A percentile compares a stretch with the other conserved stretches of the same genome.
phyloP scores from a whole-genome alignment of 768 basidiomycete species.

The Phaeolepiota aurea region DNA sequence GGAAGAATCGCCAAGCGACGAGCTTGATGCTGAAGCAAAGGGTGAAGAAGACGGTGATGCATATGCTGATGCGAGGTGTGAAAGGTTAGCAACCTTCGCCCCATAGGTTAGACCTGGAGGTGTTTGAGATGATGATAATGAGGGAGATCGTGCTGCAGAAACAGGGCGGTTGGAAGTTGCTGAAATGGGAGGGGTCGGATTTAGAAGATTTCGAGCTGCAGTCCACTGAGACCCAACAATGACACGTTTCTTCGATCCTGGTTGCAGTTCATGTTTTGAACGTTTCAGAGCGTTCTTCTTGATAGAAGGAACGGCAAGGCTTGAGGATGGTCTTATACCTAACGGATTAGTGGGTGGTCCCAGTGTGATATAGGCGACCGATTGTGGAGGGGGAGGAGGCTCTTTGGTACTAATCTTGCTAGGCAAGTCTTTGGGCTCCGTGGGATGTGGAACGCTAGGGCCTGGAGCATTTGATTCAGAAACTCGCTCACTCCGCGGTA shows the following conservation, averaged over 20 bases:
- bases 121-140: conserved; percentile 8
- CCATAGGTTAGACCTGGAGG: conserved; percentile 9
- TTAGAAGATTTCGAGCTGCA: not conserved
- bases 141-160: not conserved
- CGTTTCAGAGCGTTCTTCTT: not conserved
- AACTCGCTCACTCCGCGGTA: no score
- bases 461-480: no score
- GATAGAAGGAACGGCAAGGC: conserved; percentile 1
- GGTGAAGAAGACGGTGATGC: conserved; percentile 19
- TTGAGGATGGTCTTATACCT: conserved; percentile 40
- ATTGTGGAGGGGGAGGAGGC: conserved; percentile 26
- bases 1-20: not conserved
- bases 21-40: conserved; percentile 14
- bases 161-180: not conserved
- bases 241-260: not conserved
- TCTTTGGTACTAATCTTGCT: conserved; percentile 6
- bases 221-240: not conserved
- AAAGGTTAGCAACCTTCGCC: not conserved
- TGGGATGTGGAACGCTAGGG: no score
- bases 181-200: not conserved
- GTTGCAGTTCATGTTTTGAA: not conserved
- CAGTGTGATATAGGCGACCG: conserved; percentile 28
- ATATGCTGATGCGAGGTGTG: conserved; percentile 14
- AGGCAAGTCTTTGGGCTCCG: conserved; percentile 1
- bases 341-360: conserved; percentile 45